A percentile compares a stretch with the other conserved stretches of the same genome.
These are phyloP conservation scores for Volutella citrinella DNA, from an alignment of 2,329 filamentous ascomycete species.

Conservation along the genomic window DNA sequence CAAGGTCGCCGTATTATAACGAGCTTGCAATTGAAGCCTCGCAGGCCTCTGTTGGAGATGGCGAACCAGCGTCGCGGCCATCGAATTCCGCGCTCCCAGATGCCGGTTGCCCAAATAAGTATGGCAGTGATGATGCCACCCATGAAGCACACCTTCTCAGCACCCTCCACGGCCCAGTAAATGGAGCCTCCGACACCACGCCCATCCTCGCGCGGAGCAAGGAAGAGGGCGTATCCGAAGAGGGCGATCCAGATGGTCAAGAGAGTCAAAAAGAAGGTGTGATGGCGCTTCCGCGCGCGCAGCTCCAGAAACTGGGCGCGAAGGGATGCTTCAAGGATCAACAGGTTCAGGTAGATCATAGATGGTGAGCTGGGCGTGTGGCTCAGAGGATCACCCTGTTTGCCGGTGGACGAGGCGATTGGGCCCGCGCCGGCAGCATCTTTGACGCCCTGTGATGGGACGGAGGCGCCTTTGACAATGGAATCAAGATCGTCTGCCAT, in stretches of 20 bases:
- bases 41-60: slow-evolving; percentile 83
- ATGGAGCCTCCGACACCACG: slow-evolving; percentile 86
- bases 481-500: slow-evolving; percentile 76
- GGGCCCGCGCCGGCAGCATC: slow-evolving; percentile 38
- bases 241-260: slow-evolving; percentile 77
- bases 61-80: slow-evolving; percentile 92
- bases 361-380: slow-evolving; percentile 85
- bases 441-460: slow-evolving; percentile 54
- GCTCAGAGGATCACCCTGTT: slow-evolving; percentile 67
- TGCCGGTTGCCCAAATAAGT: slow-evolving; percentile 89
- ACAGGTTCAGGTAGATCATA: slow-evolving; percentile 96
- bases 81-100: slow-evolving; percentile 91
- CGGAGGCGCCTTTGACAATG: slow-evolving; percentile 85
- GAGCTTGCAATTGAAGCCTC: slow-evolving; percentile 94
- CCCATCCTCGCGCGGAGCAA: slow-evolving; percentile 94
- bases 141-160: slow-evolving; percentile 87
- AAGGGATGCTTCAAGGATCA: slow-evolving; percentile 92
- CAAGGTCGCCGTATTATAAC: slow-evolving; percentile 81
- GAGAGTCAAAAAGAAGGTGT: slow-evolving; percentile 85
- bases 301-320: slow-evolving; percentile 91
- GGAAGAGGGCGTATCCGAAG: slow-evolving; percentile 87
- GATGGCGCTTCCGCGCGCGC: slow-evolving; percentile 81
- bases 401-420: slow-evolving; percentile 41
- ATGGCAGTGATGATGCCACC: slow-evolving; percentile 84
- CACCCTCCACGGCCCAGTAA: slow-evolving; percentile 92